A percentile compares a stretch with the other conserved stretches of the same genome.
phyloP scores from a whole-genome alignment of 306 rosid species.

The Vigna hirtella region DNA sequence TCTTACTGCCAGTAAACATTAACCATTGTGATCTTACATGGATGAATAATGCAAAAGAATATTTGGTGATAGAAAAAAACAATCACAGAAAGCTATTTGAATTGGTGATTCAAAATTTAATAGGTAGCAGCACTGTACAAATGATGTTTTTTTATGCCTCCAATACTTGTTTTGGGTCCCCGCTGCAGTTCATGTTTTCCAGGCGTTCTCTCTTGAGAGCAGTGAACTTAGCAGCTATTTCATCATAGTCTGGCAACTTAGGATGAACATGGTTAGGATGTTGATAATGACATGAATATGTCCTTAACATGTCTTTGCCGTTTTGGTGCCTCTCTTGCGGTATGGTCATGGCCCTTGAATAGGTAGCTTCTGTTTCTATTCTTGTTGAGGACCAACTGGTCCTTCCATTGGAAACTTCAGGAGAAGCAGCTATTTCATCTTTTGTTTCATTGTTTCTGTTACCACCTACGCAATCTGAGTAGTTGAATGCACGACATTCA shows the following conservation, averaged over 20 bases:
- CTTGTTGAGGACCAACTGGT: conserved; percentile 39
- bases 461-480: conserved; percentile 40
- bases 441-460: conserved; percentile 14
- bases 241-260: conserved; percentile 81
- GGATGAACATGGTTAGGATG: conserved; percentile 87
- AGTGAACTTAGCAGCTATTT: conserved; percentile 66
- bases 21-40: conserved; percentile 12
- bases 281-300: conserved; percentile 61
- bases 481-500: conserved; percentile 49
- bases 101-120: conserved; percentile 6
- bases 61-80: conserved; percentile 2
- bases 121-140: not conserved
- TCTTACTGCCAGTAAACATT: not conserved
- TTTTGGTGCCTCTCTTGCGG: conserved; percentile 55
- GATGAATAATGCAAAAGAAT: conserved; percentile 38
- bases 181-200: conserved; percentile 33
- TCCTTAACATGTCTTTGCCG: conserved; percentile 54
- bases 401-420: conserved; percentile 22
- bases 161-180: conserved; percentile 1
- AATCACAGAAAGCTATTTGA: conserved; percentile 15
- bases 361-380: conserved; percentile 44
- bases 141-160: not conserved
- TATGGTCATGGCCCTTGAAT: conserved; percentile 67
- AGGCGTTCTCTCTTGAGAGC: conserved; percentile 67
- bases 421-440: conserved; percentile 27